Percentiles rank a stretch among this genome's conserved stretches.
phyloP scores from a whole-genome alignment of 73 alveolate genomes.

The Paraurostyla sp. region DNA sequence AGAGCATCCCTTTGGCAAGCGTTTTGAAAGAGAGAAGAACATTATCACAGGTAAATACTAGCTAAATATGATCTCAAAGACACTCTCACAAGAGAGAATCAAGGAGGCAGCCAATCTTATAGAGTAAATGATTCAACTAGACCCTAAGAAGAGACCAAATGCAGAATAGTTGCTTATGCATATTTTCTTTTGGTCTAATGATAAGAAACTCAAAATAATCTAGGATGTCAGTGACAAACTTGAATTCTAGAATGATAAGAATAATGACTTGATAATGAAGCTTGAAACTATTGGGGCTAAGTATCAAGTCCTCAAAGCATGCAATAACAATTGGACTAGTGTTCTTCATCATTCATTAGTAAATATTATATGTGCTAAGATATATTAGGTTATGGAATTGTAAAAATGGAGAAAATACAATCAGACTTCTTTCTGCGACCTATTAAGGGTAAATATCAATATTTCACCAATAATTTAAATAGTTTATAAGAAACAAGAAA shows the following conservation, averaged over 20 bases:
- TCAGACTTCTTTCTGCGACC: conserved; percentile 59
- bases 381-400: conserved; percentile 7
- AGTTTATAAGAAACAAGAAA: conserved; percentile 81
- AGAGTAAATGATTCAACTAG: conserved; percentile 35
- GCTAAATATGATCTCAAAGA: conserved; percentile 17
- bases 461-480: background rate
- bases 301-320: background rate
- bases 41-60: conserved; percentile 34
- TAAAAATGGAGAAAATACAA: conserved; percentile 71
- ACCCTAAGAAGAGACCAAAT: conserved; percentile 65
- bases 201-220: conserved; percentile 71
- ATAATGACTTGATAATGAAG: background rate
- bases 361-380: background rate
- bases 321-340: conserved; percentile 16
- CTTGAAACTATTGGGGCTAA: conserved; percentile 37
- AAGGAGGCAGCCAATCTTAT: conserved; percentile 51
- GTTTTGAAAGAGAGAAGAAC: conserved; percentile 60
- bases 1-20: conserved; percentile 71
- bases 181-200: conserved; percentile 76
- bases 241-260: conserved; percentile 48
- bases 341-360: conserved; percentile 16
- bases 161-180: conserved; percentile 49
- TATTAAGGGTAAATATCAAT: conserved; percentile 60
- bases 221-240: conserved; percentile 76
- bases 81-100: conserved; percentile 35